Conservation (phyloP, 2,329 filamentous ascomycete genomes). For the Blastomyces emzantsi region DNA sequence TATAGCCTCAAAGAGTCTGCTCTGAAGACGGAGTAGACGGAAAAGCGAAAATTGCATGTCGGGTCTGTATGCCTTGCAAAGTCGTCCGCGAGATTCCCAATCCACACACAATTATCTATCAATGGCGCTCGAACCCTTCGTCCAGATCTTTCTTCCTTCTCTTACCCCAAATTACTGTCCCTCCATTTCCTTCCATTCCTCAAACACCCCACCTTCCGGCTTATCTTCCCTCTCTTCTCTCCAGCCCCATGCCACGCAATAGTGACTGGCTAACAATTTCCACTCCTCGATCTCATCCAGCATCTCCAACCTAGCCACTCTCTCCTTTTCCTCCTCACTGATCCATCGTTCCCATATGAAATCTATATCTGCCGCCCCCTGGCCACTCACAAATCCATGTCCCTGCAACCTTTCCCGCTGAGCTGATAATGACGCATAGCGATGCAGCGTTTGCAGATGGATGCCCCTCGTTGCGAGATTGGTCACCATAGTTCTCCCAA, state of each 20-base stretch:
- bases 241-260: conserved; percentile 85
- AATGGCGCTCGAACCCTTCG: neutral
- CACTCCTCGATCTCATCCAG: conserved; percentile 95
- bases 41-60: neutral
- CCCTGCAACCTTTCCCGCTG: conserved; percentile 59
- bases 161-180: conserved; percentile 17
- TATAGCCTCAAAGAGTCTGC: neutral
- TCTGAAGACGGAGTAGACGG: neutral
- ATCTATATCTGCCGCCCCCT: conserved; percentile 51
- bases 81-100: neutral
- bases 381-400: conserved; percentile 55
- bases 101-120: neutral
- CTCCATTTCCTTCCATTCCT: conserved; percentile 29
- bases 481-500: conserved; percentile 83
- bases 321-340: conserved; percentile 58
- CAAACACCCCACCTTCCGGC: conserved; percentile 22
- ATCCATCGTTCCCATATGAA: conserved; percentile 76
- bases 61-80: neutral
- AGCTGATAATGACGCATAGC: conserved; percentile 57
- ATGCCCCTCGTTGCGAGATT: conserved; percentile 80
- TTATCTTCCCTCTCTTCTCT: conserved; percentile 43
- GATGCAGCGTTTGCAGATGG: conserved; percentile 68
- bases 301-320: conserved; percentile 72
- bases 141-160: neutral
- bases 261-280: conserved; percentile 76